Percentiles rank a stretch among this genome's conserved stretches.
Conservation (phyloP, 202 grass and related monocot species). For the Setaria viridis region DNA sequence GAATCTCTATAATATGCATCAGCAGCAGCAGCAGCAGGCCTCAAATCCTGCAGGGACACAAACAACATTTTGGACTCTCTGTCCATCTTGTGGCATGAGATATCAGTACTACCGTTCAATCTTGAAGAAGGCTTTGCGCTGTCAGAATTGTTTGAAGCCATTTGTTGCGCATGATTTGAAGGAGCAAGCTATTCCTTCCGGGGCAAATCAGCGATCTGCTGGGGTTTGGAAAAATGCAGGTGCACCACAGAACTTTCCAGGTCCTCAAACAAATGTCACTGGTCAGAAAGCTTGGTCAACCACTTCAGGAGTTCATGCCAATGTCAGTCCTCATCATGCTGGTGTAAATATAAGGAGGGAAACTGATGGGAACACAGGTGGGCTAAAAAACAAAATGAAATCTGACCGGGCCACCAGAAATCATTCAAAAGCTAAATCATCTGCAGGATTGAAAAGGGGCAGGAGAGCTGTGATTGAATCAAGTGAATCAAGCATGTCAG, state of each 20-base stretch:
- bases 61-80: constrained; percentile 79
- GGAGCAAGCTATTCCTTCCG: constrained; percentile 54
- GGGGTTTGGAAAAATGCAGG: constrained; percentile 54
- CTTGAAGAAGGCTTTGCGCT: constrained; percentile 65
- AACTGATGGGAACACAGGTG: constrained; percentile 33
- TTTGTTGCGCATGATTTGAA: constrained; percentile 62
- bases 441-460: constrained; percentile 54
- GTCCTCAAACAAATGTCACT: constrained; percentile 48
- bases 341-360: constrained; percentile 43
- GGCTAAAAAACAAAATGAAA: constrained; percentile 53
- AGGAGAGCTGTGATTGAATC: constrained; percentile 48
- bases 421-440: constrained; percentile 52
- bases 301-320: constrained; percentile 49
- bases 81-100: constrained; percentile 71
- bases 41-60: constrained; percentile 23
- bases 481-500: constrained; percentile 51
- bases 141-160: constrained; percentile 69
- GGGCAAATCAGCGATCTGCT: constrained; percentile 43
- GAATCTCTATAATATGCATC: constrained; percentile 57
- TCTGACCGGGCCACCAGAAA: constrained; percentile 32
- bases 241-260: constrained; percentile 43
- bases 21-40: constrained; percentile 49
- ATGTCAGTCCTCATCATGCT: constrained; percentile 38
- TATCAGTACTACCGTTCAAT: constrained; percentile 71
- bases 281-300: constrained; percentile 46